Evolutionary conservation across 2,329 filamentous ascomycete species (phyloP), one percentile per base, ranked within the genome.

Genomic region (Colletotrichum incanum): DNA sequence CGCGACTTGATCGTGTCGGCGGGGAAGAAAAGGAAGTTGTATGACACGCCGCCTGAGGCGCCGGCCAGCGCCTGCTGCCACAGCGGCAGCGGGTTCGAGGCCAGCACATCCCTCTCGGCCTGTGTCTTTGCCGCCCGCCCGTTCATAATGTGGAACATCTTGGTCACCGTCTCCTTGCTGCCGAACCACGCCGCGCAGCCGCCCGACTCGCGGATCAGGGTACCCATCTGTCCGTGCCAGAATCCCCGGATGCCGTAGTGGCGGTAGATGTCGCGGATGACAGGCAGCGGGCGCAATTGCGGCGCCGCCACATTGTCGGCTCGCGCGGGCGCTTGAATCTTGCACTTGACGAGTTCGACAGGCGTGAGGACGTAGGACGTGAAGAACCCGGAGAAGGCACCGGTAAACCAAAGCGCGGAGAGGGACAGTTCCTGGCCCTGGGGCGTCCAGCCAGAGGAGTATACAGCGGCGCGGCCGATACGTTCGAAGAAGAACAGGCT

Each of bases 1-100:
- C 96, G 91, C 23, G 94, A 97, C 84, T 99, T 99, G 85, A 99
- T 93, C 0, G 96, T 99, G 81, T 99, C 96, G 61, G 96, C 96
- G 0, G 96, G 96, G 81, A 96, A 99, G 86, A 98, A 98, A 28
- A 97, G 85, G 80, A 98, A 98, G 81, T 99, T 99, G 84, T 99
- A 99, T 45, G 91, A 92, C 85, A 98, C 93, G 65, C 96, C 96
- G 4, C 96, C 96, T 9, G 92, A 90, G 3, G 96, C 96, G 52
- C 96, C 96, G 1, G 95, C 94, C 26, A 94, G 80, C 79, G 97
- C 94, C 81, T 97, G 95, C 83, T 98, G 94, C 88, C 93, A 93
- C 6, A 98, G 82, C 6, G 94, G 93, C 12, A 98, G 84, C 1
- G 91, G 86, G 59, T 88, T 84, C 5, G 86, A 81, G 3, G 81